Evolutionary conservation across 2,329 filamentous ascomycete genomes (phyloP), one percentile per base, ranked within the genome.

Genomic region (Aureobasidium melanogenum): DNA sequence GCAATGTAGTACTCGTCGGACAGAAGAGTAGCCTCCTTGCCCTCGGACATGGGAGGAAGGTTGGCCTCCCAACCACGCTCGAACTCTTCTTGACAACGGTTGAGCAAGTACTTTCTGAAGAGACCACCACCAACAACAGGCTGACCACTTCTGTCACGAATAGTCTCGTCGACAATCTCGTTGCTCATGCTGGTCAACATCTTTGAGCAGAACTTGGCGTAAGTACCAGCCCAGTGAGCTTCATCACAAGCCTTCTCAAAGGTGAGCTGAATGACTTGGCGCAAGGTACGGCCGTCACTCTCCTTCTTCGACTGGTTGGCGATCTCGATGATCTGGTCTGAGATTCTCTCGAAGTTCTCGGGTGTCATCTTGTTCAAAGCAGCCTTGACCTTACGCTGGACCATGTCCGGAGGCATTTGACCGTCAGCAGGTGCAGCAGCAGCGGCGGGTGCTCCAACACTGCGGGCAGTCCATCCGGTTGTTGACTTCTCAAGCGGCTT

Each of bases 341-440:
- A 85, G 67, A 99, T 96, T 78, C 88, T 91, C 73, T 96, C 92
- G 70, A 99, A 99, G 73, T 97, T 99, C 78, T 99, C 94, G 0
- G 94, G 94, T 0, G 94, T 97, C 94, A 99, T 97, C 88, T 99
- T 99, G 86, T 99, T 99, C 70, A 99, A 81, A 64, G 89, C 89
- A 66, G 91, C 88, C 86, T 99, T 99, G 74, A 99, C 94, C 86
- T 99, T 99, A 68, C 93, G 88, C 79, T 99, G 94, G 62, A 99
- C 94, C 80, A 94, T 85, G 69, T 93, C 90, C 26, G 94, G 93
- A 66, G 95, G 85, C 78, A 97, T 84, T 69, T 89, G 82, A 55
- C 79, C 79, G 61, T 77, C 68, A 58, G 71, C 77, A 67, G 77
- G 74, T 34, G 65, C 67, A 38, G 66, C 67, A 38, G 66, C 73